Conservation (phyloP, 176 grass and related monocot genomes). For the Oryza brachyantha region DNA sequence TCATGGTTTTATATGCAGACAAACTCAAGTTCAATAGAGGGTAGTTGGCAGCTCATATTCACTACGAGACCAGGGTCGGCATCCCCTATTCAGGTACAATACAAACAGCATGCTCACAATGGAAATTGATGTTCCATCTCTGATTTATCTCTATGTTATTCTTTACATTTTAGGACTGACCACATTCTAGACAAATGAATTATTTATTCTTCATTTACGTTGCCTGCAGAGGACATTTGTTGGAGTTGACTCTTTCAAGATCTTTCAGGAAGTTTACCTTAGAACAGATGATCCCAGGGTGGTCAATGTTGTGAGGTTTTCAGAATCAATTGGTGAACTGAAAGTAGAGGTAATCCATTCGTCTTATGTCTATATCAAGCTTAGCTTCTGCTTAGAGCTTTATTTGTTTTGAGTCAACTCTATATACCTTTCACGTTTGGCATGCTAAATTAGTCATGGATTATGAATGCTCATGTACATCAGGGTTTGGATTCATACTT, state of each 20-base stretch:
- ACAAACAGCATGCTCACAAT: conserved; percentile 3
- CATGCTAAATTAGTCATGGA: neutral
- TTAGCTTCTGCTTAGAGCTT: conserved; percentile 6
- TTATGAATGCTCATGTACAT: too few species aligned
- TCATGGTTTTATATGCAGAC: conserved; percentile 53
- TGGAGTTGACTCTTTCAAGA: conserved; percentile 84
- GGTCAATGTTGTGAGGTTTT: conserved; percentile 91
- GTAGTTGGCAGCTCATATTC: conserved; percentile 90
- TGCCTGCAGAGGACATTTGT: conserved; percentile 85
- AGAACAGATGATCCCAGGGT: conserved; percentile 85
- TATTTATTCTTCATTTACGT: conserved; percentile 20
- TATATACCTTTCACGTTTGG: neutral
- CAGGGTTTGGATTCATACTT: too few species aligned
- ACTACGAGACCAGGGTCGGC: conserved; percentile 96
- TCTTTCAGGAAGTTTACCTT: conserved; percentile 95
- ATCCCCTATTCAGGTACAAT: conserved; percentile 87
- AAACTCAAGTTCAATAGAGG: conserved; percentile 79
- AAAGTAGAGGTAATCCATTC: conserved; percentile 72
- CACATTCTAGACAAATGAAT: neutral
- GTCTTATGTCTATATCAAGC: neutral
- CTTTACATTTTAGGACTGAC: neutral
- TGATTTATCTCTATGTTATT: conserved; percentile 12
- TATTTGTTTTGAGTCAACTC: neutral
- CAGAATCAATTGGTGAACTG: conserved; percentile 81
- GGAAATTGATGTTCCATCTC: conserved; percentile 26